These are phyloP conservation scores for Crithidia fasciculata DNA, from an alignment of 208 protist genomes.

Conservation along the genomic window DNA sequence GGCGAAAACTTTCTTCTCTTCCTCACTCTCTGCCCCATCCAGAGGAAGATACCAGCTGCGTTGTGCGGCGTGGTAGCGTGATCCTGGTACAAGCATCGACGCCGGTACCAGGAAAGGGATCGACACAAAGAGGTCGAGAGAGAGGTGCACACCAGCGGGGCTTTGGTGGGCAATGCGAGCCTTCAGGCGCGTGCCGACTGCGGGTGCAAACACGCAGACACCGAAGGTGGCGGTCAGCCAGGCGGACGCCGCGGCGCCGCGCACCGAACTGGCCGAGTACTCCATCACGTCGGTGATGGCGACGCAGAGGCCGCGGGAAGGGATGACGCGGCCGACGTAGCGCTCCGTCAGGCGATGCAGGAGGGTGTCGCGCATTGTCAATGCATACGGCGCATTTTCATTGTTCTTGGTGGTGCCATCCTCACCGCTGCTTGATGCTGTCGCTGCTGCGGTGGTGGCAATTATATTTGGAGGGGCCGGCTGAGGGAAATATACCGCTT, in stretches of 20 bases:
- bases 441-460: neutral
- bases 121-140: constrained; percentile 65
- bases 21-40: constrained; percentile 58
- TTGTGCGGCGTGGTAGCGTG: constrained; percentile 46
- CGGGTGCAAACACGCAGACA: constrained; percentile 70
- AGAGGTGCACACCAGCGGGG: constrained; percentile 50
- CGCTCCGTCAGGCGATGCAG: constrained; percentile 81
- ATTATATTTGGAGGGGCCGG: neutral
- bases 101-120: constrained; percentile 71
- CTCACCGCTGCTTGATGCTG: neutral
- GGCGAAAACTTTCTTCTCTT: neutral
- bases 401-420: neutral
- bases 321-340: constrained; percentile 82
- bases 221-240: constrained; percentile 76
- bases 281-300: constrained; percentile 67
- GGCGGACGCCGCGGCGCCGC: constrained; percentile 60
- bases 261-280: constrained; percentile 54
- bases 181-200: constrained; percentile 51
- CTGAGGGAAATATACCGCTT: constrained; percentile 80
- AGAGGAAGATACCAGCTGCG: constrained; percentile 64
- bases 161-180: constrained; percentile 62
- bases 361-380: constrained; percentile 56
- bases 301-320: constrained; percentile 65
- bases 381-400: constrained; percentile 30
- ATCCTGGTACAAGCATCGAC: constrained; percentile 54